A percentile compares a stretch with the other conserved stretches of the same genome.
Conservation (phyloP, 2,329 filamentous ascomycete genomes). For the Calonectria honghensis region DNA sequence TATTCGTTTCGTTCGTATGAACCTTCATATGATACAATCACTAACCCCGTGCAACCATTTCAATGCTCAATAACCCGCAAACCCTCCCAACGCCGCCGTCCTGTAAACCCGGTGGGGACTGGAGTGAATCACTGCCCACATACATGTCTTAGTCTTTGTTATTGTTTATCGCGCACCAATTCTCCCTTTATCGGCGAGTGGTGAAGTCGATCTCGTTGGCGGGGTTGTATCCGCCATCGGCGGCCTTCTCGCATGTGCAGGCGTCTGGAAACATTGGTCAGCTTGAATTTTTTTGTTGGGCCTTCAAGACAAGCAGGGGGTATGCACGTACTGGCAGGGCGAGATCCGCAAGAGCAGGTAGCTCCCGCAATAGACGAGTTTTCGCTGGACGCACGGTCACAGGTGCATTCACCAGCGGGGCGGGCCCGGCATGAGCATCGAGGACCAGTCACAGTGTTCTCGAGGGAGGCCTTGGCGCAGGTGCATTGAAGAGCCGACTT, state of each 20-base stretch:
- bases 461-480: conserved; percentile 83
- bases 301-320: background rate
- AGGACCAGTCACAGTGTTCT: conserved; percentile 84
- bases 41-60: background rate
- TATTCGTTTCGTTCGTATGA: background rate
- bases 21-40: background rate
- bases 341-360: conserved; percentile 85
- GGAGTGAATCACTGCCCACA: conserved; percentile 28
- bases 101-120: conserved; percentile 20
- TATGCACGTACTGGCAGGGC: conserved; percentile 77
- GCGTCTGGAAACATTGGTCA: conserved; percentile 67
- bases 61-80: conserved; percentile 14
- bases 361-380: conserved; percentile 77
- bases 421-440: conserved; percentile 90
- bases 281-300: conserved; percentile 35
- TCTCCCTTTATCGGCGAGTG: conserved; percentile 65
- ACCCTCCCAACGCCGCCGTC: conserved; percentile 20
- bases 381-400: conserved; percentile 82
- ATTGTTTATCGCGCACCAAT: background rate
- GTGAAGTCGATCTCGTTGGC: conserved; percentile 91
- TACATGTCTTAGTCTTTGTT: conserved; percentile 23
- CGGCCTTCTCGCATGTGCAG: conserved; percentile 89
- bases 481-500: conserved; percentile 90
- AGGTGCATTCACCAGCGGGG: conserved; percentile 87
- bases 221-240: conserved; percentile 76